Evolutionary conservation across 2,329 filamentous ascomycete species (phyloP).

Genomic region (Ramichloridium luteum): DNA sequence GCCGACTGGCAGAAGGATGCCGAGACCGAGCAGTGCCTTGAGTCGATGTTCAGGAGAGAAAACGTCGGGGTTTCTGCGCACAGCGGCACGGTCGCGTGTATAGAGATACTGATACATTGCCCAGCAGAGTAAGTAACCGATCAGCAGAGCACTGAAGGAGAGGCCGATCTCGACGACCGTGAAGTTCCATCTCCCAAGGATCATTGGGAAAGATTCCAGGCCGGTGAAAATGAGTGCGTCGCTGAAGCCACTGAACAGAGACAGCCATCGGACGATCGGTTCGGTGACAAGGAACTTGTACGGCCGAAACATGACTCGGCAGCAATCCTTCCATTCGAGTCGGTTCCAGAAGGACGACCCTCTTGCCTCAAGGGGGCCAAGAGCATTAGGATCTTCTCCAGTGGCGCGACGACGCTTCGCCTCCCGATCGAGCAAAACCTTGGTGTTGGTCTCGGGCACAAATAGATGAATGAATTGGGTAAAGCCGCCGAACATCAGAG

Average conservation of each 20-base stretch:
- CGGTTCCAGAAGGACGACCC: conserved; percentile 18
- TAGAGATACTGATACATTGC: conserved; percentile 40
- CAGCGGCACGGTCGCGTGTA: conserved; percentile 34
- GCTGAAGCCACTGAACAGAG: conserved; percentile 58
- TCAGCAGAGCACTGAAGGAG: conserved; percentile 45
- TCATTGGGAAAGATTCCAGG: conserved; percentile 56
- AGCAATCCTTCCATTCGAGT: conserved; percentile 30
- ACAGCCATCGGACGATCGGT: conserved; percentile 59
- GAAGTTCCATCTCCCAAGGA: conserved; percentile 53
- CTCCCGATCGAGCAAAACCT: conserved; percentile 62
- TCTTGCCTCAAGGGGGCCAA: conserved; percentile 59
- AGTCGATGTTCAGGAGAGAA: conserved; percentile 54
- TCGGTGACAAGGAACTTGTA: conserved; percentile 64
- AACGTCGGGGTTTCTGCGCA: conserved; percentile 35
- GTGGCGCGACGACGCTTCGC: conserved; percentile 53
- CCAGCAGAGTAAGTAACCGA: conserved; percentile 55
- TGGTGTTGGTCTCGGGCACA: conserved; percentile 67
- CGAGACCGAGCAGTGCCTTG: conserved; percentile 51
- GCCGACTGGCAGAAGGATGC: conserved; percentile 51
- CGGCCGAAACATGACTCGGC: conserved; percentile 47
- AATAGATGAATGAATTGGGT: conserved; percentile 48
- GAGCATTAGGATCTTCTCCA: conserved; percentile 43
- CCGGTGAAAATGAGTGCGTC: conserved; percentile 70
- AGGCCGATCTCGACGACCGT: conserved; percentile 44
- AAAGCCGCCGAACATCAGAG: conserved; percentile 62